Percentiles rank a stretch among this genome's conserved stretches.
Conservation (phyloP, 805 yeast species). For the Candida ascalaphidarum region DNA sequence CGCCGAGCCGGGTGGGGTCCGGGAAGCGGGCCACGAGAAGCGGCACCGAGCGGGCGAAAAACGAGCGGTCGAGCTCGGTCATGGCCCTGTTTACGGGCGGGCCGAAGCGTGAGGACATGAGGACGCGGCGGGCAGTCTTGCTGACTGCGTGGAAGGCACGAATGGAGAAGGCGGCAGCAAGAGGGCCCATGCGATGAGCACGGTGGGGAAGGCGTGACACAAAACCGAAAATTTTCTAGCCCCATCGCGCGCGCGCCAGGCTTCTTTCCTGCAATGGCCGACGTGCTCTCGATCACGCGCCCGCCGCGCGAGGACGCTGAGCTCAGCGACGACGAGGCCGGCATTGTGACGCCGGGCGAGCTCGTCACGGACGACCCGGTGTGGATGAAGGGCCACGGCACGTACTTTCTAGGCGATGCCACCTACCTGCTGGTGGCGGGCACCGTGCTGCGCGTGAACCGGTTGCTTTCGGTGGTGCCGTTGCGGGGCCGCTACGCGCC, state of each 20-base stretch:
- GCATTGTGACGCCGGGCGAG: constrained; percentile 90
- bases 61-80: constrained; percentile 56
- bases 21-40: constrained; percentile 64
- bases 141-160: constrained; percentile 6
- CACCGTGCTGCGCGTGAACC: constrained; percentile 74
- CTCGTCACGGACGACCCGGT: constrained; percentile 89
- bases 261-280: neutral
- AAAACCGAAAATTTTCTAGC: too few relatives aligned
- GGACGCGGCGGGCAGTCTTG: constrained; percentile 17
- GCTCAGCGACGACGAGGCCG: constrained; percentile 13
- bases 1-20: constrained; percentile 53
- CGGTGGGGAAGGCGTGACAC: too few relatives aligned
- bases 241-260: too few relatives aligned
- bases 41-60: constrained; percentile 50
- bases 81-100: constrained; percentile 69
- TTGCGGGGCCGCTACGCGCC: constrained; percentile 83
- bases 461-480: constrained; percentile 78
- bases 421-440: constrained; percentile 95
- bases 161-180: too few relatives aligned
- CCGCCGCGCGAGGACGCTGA: constrained; percentile 6
- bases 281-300: constrained; percentile 15
- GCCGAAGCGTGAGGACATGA: constrained; percentile 22
- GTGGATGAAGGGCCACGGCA: constrained; percentile 99
- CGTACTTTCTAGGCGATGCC: constrained; percentile 65
- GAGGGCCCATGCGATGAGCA: too few relatives aligned